phyloP scores from a whole-genome alignment of 345 rosid genomes.

The rapeseed (Brassica napus) region DNA sequence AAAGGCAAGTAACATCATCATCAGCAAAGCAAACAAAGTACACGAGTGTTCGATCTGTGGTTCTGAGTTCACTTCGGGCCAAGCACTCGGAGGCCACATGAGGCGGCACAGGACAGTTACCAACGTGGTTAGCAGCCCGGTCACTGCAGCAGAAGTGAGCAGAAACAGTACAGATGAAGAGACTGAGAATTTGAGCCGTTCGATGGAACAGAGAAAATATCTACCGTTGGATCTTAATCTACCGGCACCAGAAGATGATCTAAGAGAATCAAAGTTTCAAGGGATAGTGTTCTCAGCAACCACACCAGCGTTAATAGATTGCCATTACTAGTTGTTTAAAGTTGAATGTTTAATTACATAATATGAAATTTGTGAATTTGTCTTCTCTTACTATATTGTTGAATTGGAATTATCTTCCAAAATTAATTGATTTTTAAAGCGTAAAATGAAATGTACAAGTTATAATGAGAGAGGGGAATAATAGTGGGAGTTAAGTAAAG shows the following conservation, averaged over 20 bases:
- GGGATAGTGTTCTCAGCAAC: conserved; percentile 45
- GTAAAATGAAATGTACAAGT: conserved; percentile 35
- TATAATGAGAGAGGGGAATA: conserved; percentile 24
- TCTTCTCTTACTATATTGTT: conserved; percentile 23
- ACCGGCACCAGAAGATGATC: conserved; percentile 88
- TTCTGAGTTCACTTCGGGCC: conserved; percentile 85
- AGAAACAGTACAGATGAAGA: conserved; percentile 31
- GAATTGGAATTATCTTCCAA: background rate
- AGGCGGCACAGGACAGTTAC: conserved; percentile 73
- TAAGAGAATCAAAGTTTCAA: conserved; percentile 60
- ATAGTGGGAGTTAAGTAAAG: conserved; percentile 45
- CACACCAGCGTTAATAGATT: conserved; percentile 82
- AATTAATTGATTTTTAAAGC: background rate
- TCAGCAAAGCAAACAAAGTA: conserved; percentile 46
- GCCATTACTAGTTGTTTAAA: conserved; percentile 58
- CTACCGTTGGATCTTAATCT: conserved; percentile 86
- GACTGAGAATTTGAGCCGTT: conserved; percentile 17
- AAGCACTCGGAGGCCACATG: conserved; percentile 99
- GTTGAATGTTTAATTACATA: conserved; percentile 8
- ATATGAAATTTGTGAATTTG: conserved; percentile 50
- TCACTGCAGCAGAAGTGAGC: conserved; percentile 18
- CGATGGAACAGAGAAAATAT: conserved; percentile 50
- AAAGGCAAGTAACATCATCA: conserved; percentile 38
- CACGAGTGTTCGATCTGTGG: conserved; percentile 98
- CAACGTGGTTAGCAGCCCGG: conserved; percentile 12